Evolutionary conservation across 202 grass and related monocot genomes (phyloP).

Genomic region (Eragrostis tef): DNA sequence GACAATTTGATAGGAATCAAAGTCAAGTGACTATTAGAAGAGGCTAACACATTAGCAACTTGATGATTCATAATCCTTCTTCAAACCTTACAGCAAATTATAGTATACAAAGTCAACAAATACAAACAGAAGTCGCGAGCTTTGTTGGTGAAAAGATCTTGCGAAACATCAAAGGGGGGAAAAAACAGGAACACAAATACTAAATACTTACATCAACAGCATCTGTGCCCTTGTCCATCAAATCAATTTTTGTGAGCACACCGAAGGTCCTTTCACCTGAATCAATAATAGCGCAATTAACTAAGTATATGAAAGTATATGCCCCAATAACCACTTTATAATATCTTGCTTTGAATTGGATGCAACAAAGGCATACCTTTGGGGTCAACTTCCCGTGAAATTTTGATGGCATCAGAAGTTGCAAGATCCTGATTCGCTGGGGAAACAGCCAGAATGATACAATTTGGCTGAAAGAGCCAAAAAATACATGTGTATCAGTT

Average conservation of each 20-base stretch:
- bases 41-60: background rate
- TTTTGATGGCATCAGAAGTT: slow-evolving; percentile 99
- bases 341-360: background rate
- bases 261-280: slow-evolving; percentile 85
- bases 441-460: slow-evolving; percentile 94
- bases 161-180: slow-evolving; percentile 2
- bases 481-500: background rate
- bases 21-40: slow-evolving; percentile 11
- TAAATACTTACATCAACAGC: slow-evolving; percentile 74
- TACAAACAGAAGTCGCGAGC: background rate
- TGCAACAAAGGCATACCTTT: slow-evolving; percentile 68
- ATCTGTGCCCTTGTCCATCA: slow-evolving; percentile 95
- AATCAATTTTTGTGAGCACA: slow-evolving; percentile 87
- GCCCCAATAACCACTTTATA: background rate
- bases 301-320: background rate
- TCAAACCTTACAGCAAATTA: background rate
- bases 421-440: slow-evolving; percentile 35
- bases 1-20: background rate
- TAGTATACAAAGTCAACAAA: background rate
- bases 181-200: background rate
- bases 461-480: slow-evolving; percentile 66
- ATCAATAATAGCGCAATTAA: slow-evolving; percentile 34
- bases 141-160: background rate
- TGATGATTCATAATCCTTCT: background rate
- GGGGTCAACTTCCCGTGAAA: slow-evolving; percentile 94